Conservation (phyloP, 1,139 yeast genomes). For the Keqinozyma sinolaborantium region DNA sequence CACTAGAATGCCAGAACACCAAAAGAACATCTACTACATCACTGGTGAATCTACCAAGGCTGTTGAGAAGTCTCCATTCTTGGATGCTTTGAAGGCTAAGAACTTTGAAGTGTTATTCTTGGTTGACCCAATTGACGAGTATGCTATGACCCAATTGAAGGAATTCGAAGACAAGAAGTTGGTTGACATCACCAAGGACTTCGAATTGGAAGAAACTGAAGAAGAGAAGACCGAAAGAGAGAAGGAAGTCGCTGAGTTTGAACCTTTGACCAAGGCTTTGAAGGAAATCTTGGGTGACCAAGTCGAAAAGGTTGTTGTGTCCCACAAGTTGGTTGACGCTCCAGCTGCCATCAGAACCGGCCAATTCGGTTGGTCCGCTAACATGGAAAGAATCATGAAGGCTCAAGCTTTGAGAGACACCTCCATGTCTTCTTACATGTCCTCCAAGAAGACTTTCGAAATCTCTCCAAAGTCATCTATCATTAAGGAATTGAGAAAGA, state of each 20-base stretch:
- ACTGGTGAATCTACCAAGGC: slow-evolving; percentile 99
- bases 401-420: slow-evolving; percentile 99
- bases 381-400: slow-evolving; percentile 99
- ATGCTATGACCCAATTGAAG: slow-evolving; percentile 98
- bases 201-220: slow-evolving; percentile 97
- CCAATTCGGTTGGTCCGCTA: slow-evolving; percentile 99
- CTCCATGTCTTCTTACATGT: slow-evolving; percentile 98
- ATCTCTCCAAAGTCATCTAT: slow-evolving; percentile 96
- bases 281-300: slow-evolving; percentile 97
- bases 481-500: slow-evolving; percentile 90
- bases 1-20: slow-evolving; percentile 99
- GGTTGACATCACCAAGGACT: slow-evolving; percentile 98
- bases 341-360: slow-evolving; percentile 99
- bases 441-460: slow-evolving; percentile 98
- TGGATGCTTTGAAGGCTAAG: slow-evolving; percentile 98
- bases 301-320: slow-evolving; percentile 98
- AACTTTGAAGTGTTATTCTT: slow-evolving; percentile 96
- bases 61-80: slow-evolving; percentile 98
- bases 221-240: slow-evolving; percentile 96
- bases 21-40: slow-evolving; percentile 98
- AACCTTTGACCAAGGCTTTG: slow-evolving; percentile 90
- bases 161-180: slow-evolving; percentile 99
- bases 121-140: slow-evolving; percentile 99
- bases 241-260: slow-evolving; percentile 87
- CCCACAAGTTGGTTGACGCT: slow-evolving; percentile 95